Percentiles rank a stretch among this genome's conserved stretches.
Conservation (phyloP, 1,284 basidiomycete genomes). For the Termitomyces sp. region DNA sequence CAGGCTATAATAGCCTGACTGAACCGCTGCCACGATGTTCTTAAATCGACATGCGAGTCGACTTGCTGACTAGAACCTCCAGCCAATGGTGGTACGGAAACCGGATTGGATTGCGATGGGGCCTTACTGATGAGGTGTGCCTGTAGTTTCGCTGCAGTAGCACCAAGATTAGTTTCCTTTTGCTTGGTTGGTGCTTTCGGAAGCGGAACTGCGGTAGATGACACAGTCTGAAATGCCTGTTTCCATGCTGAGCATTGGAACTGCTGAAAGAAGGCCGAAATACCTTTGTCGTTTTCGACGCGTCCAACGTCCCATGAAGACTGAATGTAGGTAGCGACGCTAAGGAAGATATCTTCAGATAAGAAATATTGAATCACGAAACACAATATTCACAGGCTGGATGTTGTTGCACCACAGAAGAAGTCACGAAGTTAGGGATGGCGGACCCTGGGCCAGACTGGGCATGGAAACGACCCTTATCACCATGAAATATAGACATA, state of each 20-base stretch:
- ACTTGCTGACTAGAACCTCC: background rate
- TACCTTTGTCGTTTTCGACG: background rate
- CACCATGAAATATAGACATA: background rate
- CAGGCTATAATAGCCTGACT: background rate
- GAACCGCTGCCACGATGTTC: background rate
- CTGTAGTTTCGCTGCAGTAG: conserved; percentile 1
- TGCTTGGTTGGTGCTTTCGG: background rate
- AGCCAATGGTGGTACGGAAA: background rate
- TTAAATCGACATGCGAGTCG: background rate
- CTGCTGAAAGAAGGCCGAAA: background rate
- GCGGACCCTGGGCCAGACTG: background rate
- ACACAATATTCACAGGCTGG: background rate
- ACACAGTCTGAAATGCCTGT: background rate
- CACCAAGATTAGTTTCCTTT: background rate
- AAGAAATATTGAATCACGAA: background rate
- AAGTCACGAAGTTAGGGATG: conserved; percentile 7
- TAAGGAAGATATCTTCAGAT: background rate
- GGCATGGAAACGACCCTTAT: background rate
- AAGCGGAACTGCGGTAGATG: background rate
- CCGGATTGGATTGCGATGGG: background rate
- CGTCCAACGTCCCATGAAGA: conserved; percentile 3
- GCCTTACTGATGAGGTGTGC: background rate
- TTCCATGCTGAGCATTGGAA: background rate
- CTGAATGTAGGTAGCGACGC: conserved; percentile 4
- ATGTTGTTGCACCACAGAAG: background rate